These are phyloP conservation scores for Lanmaoa rubissima DNA, from an alignment of 768 basidiomycete species.

Conservation along the genomic window DNA sequence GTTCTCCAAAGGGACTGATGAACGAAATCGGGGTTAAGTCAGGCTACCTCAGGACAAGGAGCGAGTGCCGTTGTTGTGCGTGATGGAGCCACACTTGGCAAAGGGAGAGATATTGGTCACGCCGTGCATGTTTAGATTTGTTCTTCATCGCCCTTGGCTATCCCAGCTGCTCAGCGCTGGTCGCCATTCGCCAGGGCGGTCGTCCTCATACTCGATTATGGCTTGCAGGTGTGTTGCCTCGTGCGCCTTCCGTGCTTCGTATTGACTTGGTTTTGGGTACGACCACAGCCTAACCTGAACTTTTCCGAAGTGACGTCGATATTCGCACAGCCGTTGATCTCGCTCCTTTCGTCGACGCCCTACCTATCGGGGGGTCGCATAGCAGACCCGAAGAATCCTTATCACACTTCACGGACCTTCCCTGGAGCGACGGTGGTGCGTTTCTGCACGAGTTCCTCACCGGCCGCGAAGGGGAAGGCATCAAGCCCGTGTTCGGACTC, in stretches of 20 bases:
- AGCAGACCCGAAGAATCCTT: conserved; percentile 46
- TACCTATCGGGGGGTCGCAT: conserved; percentile 58
- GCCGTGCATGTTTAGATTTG: conserved; percentile 56
- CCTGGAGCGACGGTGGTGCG: conserved; percentile 39
- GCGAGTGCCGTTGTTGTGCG: conserved; percentile 72
- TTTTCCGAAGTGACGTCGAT: conserved; percentile 72
- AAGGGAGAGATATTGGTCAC: conserved; percentile 74
- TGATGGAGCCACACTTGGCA: conserved; percentile 77
- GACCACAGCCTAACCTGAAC: conserved; percentile 71
- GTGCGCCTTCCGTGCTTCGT: not conserved
- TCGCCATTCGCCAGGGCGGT: conserved; percentile 56
- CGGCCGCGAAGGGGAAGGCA: conserved; percentile 78
- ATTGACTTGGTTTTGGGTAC: not conserved
- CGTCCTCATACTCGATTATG: conserved; percentile 78
- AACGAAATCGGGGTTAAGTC: conserved; percentile 48
- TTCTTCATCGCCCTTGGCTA: not conserved
- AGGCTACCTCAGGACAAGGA: conserved; percentile 72
- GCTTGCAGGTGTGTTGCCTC: conserved; percentile 49
- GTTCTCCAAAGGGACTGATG: not conserved
- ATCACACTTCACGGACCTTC: conserved; percentile 64
- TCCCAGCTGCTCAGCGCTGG: not conserved
- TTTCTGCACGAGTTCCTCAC: conserved; percentile 78
- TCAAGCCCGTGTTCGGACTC: conserved; percentile 86
- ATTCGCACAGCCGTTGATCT: conserved; percentile 81
- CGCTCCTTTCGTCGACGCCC: conserved; percentile 63